phyloP scores from a whole-genome alignment of 768 basidiomycete species.

The Tricholomella constricta region DNA sequence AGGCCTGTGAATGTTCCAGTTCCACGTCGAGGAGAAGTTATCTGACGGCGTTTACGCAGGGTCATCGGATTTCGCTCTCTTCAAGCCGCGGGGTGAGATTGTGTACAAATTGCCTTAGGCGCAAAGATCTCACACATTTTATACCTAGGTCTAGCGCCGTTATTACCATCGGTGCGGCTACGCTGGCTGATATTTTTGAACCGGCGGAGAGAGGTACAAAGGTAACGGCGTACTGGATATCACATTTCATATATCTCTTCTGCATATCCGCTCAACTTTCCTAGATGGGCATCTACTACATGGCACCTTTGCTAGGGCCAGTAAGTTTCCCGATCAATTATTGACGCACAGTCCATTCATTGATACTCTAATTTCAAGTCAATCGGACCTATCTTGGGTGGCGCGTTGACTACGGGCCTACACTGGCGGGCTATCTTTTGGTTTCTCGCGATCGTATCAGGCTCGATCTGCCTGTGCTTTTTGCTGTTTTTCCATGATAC shows the following conservation, averaged over 20 bases:
- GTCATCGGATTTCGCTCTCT: slow-evolving; percentile 70
- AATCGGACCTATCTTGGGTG: slow-evolving; percentile 75
- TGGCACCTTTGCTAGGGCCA: slow-evolving; percentile 76
- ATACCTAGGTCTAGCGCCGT: slow-evolving; percentile 20
- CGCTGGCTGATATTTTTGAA: slow-evolving; percentile 78
- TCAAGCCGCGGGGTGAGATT: slow-evolving; percentile 61
- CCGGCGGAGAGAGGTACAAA: slow-evolving; percentile 72
- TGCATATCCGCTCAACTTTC: neutral
- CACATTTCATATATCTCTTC: neutral
- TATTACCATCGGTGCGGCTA: slow-evolving; percentile 68
- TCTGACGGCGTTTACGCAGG: slow-evolving; percentile 20
- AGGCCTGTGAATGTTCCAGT: slow-evolving; percentile 35
- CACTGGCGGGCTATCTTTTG: slow-evolving; percentile 85
- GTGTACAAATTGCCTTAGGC: slow-evolving; percentile 11
- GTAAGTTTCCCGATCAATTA: slow-evolving; percentile 31
- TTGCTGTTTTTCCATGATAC: slow-evolving; percentile 77
- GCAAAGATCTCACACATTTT: neutral
- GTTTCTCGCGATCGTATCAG: slow-evolving; percentile 71
- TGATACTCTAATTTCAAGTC: slow-evolving; percentile 28
- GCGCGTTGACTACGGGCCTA: slow-evolving; percentile 63
- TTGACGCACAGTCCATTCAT: neutral
- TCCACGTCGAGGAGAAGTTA: neutral
- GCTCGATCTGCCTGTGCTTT: slow-evolving; percentile 55
- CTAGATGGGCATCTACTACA: slow-evolving; percentile 78
- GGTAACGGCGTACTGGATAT: slow-evolving; percentile 21